Percentiles rank a stretch among this genome's conserved stretches.
phyloP scores from a whole-genome alignment of 2,329 filamentous ascomycete genomes.

The Immersiporthe knoxdaviesiana region DNA sequence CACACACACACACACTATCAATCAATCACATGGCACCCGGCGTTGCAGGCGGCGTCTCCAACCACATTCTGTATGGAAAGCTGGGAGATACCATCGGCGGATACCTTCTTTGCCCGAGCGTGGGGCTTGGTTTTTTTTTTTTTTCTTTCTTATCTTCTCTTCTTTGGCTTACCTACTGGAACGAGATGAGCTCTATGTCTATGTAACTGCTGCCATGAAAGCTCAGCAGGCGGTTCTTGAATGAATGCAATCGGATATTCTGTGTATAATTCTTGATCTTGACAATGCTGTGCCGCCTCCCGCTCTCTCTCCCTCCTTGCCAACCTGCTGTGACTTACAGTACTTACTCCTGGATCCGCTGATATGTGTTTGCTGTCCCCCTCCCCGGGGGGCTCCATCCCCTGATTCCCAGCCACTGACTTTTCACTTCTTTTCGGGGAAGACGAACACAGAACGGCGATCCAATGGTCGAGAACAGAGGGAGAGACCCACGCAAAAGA shows the following conservation, averaged over 20 bases:
- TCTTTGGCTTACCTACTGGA: neutral
- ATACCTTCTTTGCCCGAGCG: constrained; percentile 5
- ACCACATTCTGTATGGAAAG: constrained; percentile 24
- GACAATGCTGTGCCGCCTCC: neutral
- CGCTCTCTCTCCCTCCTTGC: neutral
- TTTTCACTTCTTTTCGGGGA: neutral
- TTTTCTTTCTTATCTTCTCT: neutral
- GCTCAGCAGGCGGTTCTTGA: constrained; percentile 9
- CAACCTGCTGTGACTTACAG: neutral
- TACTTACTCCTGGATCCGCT: neutral
- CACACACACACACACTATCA: too few species aligned
- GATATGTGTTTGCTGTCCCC: constrained; percentile 4
- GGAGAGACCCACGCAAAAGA: neutral
- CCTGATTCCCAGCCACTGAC: constrained; percentile 11
- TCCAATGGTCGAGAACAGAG: constrained; percentile 2
- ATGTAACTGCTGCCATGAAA: constrained; percentile 9
- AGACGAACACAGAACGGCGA: constrained; percentile 12
- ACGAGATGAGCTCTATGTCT: constrained; percentile 10
- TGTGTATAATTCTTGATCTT: neutral
- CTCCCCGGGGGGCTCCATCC: too few species aligned
- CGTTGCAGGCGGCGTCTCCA: constrained; percentile 30
- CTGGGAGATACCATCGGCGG: constrained; percentile 26
- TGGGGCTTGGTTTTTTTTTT: neutral
- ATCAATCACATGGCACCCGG: constrained; percentile 24
- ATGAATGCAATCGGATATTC: constrained; percentile 11